Evolutionary conservation across 192 early-diverging fungal genomes (phyloP), one percentile per base, ranked within the genome.

Genomic region (Mortierella hygrophila): DNA sequence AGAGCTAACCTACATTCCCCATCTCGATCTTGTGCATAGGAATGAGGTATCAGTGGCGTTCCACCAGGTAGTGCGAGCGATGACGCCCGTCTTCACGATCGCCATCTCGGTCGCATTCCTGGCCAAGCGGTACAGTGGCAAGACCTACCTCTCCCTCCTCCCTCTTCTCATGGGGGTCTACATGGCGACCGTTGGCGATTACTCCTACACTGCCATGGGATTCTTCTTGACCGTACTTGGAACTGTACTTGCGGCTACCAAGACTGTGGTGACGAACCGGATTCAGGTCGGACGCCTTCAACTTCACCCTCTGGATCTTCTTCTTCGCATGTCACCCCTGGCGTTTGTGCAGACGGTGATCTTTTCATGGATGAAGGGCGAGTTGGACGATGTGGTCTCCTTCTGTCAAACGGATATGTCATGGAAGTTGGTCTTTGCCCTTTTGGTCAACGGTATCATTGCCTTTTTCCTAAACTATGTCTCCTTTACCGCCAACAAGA

Each of bases 401-500:
- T 93, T 88, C 78, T 85, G 78, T 41, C 44, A 76, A 42, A 90
- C 88, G 1, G 85, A 90, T 54, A 88, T 93, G 88, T 90, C 86
- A 10, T 74, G 75, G 49, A 83, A 82, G 29, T 77, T 91, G 37
- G 72, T 87, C 9, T 46, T 88, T 57, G 96, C 94, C 0, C 89
- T 98, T 65, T 70, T 91, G 4, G 89, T 94, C 44, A 98, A 98
- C 78, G 96, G 96, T 1, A 78, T 91, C 18, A 92, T 97, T 79
- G 97, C 97, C 15, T 98, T 98, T 89, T 92, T 92, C 79, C 87
- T 98, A 15, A 98, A 98, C 85, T 89, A 94, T n/a, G 95, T 94
- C 37, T 94, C 93, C 60, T 97, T 98, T 70, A 94, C 93, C 0
- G 96, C 96, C n/a, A 98, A 95, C 89, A 95, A 94, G 77, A 94